phyloP scores from a whole-genome alignment of 352 stramenopile species.

The Phytophthora podocarpi region DNA sequence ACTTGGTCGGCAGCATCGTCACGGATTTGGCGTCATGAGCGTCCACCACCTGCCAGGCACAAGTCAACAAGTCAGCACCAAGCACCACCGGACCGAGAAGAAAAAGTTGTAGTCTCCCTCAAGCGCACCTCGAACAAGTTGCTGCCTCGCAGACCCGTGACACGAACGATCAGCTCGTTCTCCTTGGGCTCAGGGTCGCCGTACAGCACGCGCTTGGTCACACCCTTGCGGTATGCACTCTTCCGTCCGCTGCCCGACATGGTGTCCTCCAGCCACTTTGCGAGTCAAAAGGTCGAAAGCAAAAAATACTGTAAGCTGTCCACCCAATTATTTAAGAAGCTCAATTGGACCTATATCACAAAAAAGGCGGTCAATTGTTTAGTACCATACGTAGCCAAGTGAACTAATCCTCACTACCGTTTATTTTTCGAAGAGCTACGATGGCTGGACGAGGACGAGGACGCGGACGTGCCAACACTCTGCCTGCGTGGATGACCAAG shows the following conservation, averaged over 20 bases:
- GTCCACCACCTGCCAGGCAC: conserved; percentile 63
- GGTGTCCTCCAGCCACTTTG: no score
- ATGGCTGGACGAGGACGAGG: conserved; percentile 87
- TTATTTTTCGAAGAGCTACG: background rate
- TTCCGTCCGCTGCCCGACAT: conserved; percentile 93
- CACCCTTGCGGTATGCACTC: conserved; percentile 92
- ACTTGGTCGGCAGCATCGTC: conserved; percentile 97
- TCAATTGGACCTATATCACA: no score
- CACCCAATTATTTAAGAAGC: no score
- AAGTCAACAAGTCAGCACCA: conserved; percentile 2
- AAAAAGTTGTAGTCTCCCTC: background rate
- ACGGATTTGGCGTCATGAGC: conserved; percentile 66
- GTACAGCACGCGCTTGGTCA: conserved; percentile 92
- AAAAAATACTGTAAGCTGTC: no score
- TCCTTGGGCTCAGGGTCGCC: conserved; percentile 89
- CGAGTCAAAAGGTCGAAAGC: no score
- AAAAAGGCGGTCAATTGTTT: no score
- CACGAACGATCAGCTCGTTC: conserved; percentile 92
- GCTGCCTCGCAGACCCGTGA: conserved; percentile 91
- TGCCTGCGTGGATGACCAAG: conserved; percentile 90
- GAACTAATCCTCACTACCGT: conserved; percentile 4
- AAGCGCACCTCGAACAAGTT: conserved; percentile 96
- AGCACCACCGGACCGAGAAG: background rate
- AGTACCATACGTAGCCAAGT: conserved; percentile 27
- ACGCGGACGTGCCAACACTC: conserved; percentile 69